These are phyloP conservation scores for Fusarium austroafricanum DNA, from an alignment of 2,329 filamentous ascomycete genomes.

Conservation along the genomic window DNA sequence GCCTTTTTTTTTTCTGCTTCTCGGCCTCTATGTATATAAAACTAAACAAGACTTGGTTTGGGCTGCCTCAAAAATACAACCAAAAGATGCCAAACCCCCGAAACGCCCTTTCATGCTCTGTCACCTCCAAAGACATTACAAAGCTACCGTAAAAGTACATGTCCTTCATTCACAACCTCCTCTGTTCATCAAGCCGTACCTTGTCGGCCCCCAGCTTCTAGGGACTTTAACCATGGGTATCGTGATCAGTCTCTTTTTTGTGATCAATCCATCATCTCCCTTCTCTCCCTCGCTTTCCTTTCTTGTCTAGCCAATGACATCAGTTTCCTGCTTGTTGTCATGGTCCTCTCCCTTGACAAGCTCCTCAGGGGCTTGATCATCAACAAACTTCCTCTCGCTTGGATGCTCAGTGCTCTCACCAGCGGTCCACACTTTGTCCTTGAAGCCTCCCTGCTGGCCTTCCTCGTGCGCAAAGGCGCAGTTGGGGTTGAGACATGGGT, in stretches of 20 bases:
- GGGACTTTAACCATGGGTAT: slow-evolving; percentile 38
- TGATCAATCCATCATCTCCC: slow-evolving; percentile 31
- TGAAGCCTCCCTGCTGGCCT: slow-evolving; percentile 86
- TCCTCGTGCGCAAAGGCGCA: slow-evolving; percentile 93
- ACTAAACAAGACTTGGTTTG: slow-evolving; percentile 34
- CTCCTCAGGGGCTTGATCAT: slow-evolving; percentile 76
- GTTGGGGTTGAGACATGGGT: slow-evolving; percentile 87
- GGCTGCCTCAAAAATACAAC: slow-evolving; percentile 16
- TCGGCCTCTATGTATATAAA: slow-evolving; percentile 44
- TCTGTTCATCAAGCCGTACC: slow-evolving; percentile 31
- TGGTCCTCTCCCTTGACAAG: slow-evolving; percentile 72
- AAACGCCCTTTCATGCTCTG: slow-evolving; percentile 47
- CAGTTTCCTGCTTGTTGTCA: slow-evolving; percentile 53
- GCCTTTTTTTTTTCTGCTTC: slow-evolving; percentile 21
- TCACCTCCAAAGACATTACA: slow-evolving; percentile 46
- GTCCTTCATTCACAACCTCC: slow-evolving; percentile 39
- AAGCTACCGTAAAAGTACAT: slow-evolving; percentile 47
- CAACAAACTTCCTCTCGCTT: slow-evolving; percentile 89
- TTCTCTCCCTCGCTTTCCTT: slow-evolving; percentile 22
- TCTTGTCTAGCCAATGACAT: slow-evolving; percentile 52
- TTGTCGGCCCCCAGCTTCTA: slow-evolving; percentile 6
- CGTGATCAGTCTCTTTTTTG: slow-evolving; percentile 35
- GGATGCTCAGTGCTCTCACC: slow-evolving; percentile 71
- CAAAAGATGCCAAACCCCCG: slow-evolving; percentile 34
- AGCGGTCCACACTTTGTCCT: slow-evolving; percentile 92